phyloP scores from a whole-genome alignment of 108 stramenopile species.

The Ochromonas danica region DNA sequence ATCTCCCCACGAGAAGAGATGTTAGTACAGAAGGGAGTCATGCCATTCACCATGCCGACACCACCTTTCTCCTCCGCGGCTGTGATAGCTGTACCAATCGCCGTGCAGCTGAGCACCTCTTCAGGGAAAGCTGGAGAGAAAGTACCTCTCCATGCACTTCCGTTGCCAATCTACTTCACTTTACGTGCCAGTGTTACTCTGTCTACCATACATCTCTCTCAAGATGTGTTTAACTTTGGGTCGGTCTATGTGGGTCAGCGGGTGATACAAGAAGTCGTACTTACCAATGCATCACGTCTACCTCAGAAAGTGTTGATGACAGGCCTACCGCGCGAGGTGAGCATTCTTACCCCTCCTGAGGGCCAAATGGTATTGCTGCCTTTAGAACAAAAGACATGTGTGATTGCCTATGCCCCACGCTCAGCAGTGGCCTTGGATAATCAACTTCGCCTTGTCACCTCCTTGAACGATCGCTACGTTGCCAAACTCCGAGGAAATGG shows the following conservation, averaged over 20 bases:
- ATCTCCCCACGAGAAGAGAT: constrained; percentile 39
- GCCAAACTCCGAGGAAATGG: constrained; percentile 41
- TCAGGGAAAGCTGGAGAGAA: too few relatives aligned
- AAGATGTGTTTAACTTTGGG: constrained; percentile 47
- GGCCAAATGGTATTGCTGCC: constrained; percentile 58
- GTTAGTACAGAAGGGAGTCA: constrained; percentile 37
- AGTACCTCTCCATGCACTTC: too few relatives aligned
- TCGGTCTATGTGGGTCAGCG: constrained; percentile 50
- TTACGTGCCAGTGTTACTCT: constrained; percentile 41
- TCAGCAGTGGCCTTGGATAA: constrained; percentile 43
- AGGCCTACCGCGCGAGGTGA: constrained; percentile 43
- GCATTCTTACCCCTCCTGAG: constrained; percentile 54
- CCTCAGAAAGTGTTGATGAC: constrained; percentile 62
- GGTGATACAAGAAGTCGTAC: constrained; percentile 20
- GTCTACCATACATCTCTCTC: neutral
- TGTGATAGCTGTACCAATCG: constrained; percentile 49
- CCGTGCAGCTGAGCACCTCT: too few relatives aligned
- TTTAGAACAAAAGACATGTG: constrained; percentile 33
- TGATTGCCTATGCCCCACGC: constrained; percentile 46
- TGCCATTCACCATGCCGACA: neutral
- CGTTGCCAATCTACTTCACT: constrained; percentile 48
- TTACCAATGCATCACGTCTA: constrained; percentile 44
- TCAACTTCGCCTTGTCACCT: constrained; percentile 39
- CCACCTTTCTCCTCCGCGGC: neutral
- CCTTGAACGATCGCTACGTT: constrained; percentile 37